Percentiles rank a stretch among this genome's conserved stretches.
Evolutionary conservation across 139 green algal species (phyloP).

Genomic region (Penium margaritaceum): DNA sequence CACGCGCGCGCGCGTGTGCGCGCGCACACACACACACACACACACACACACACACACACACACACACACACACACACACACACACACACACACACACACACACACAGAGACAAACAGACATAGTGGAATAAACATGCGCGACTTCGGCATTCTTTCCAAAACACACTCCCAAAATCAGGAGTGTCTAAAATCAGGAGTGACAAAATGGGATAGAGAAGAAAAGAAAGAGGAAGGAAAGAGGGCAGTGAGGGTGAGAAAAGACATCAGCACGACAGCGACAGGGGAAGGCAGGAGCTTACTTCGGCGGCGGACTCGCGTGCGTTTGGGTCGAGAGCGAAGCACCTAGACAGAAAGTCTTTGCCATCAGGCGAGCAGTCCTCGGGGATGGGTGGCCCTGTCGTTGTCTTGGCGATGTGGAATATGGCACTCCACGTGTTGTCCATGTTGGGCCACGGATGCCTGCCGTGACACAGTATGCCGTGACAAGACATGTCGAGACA

Average conservation of each 20-base stretch:
- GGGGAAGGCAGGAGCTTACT: neutral
- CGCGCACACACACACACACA: too few relatives aligned
- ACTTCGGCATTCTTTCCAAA: neutral
- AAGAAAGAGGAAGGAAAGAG: neutral
- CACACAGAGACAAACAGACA: too few relatives aligned
- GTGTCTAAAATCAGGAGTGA: neutral
- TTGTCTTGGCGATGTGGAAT: conserved; percentile 49
- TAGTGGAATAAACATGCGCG: too few relatives aligned
- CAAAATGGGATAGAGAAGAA: neutral
- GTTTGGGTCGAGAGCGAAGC: conserved; percentile 29
- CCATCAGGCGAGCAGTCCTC: neutral
- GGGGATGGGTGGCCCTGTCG: conserved; percentile 18
- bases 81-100: too few relatives aligned
- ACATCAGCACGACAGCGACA: neutral
- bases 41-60: too few relatives aligned
- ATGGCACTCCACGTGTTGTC: conserved; percentile 54
- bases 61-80: too few relatives aligned
- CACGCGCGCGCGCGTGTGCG: too few relatives aligned
- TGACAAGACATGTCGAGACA: too few relatives aligned
- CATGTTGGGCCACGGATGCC: conserved; percentile 48
- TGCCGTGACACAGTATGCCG: neutral
- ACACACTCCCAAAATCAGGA: neutral
- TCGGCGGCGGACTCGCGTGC: conserved; percentile 15
- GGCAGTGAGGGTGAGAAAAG: too few relatives aligned
- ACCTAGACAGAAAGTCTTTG: conserved; percentile 4